Evolutionary conservation across 2,329 filamentous ascomycete species (phyloP), one percentile per base, ranked within the genome.

Genomic region (Penicillium frequentans): DNA sequence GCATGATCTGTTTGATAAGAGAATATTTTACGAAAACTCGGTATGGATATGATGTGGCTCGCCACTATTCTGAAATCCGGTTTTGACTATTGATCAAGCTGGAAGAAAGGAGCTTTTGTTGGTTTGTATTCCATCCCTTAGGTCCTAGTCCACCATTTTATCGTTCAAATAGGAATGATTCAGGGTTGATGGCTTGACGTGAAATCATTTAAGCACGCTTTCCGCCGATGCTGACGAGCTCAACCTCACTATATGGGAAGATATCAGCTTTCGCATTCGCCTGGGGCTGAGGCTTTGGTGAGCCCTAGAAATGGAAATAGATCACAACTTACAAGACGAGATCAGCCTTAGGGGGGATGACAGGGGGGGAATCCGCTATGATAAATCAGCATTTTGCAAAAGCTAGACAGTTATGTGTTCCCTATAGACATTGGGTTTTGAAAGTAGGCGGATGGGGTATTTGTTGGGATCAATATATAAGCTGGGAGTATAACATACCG

Each of bases 241-340:
- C 46, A 16, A 49, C 46, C 19, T 49, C 0, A 11, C 46, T 49
- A 1, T 31, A 29, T 14, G 21, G 13, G 19, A 49, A 24, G 8
- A 11, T 19, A 23, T 49, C 13, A 49, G 46, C 9, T 39, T n/a
- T 6, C 2, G 2, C 1, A 39, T 39, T 10, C 35, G 7, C n/a
- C 19, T n/a, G n/a, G 19, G 3, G 10, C 21, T 21, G 2, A 35
- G 35, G 3, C 44, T 11, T 26, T n/a, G 23, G 10, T 21, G 16
- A 5, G 27, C 19, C 19, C 2, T 10, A 19, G 8, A 19, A 39
- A 5, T 19, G 4, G n/a, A 19, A 11, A 26, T 44, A 19, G 21
- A 27, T 10, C 27, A 45, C 1, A 13, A 85, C 90, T 82, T 83
- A 95, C 91, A 96, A 96, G 79, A 96, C 83, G 61, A 96, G 82